Base-by-base conservation (phyloP, 1,284 basidiomycete genomes). In the Flammula alnicola region DNA sequence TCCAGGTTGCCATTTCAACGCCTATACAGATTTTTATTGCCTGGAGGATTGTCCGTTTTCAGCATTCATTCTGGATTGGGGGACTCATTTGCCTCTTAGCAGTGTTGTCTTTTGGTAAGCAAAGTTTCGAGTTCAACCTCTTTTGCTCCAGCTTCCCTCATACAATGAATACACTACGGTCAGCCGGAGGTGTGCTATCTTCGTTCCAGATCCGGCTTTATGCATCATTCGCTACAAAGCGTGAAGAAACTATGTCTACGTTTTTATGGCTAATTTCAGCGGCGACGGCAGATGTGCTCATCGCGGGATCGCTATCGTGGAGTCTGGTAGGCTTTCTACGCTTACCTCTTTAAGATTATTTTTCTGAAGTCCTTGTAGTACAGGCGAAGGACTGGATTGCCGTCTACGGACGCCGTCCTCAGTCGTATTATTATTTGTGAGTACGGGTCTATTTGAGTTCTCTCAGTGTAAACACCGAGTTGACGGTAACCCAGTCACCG, bases 1-100 rank as follows among this genome's bases (percentile, higher is more conserved):
- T n/a, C n/a, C n/a, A 63, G 60, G 57, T 54, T 5, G 44, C 58
- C 7, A 57, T 65, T 27, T 62, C 58, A 9, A 59, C 58, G 3
- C 63, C 63, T 1, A 60, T 61, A 6, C 63, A 65, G 36, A 29
- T 58, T 4, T 63, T 65, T 41, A 55, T 63, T 36, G 59, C 59
- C 0, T 61, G 60, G 62, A 36, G 62, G 27, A 62, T 65, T 20
- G 42, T 45, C 7, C 47, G 47, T 7, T 36, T 56, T 3, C 50
- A 52, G 25, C 12, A 26, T 9, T 50, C 47, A 9, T 40, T 32
- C 42, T 55, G 49, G 49, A 36, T 55, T 10, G 42, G 45, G 4
- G 42, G 16, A 11, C 2, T 44, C 17, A 48, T 55, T 16, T 23
- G 30, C 20, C 5, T 42, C 6, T 41, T 50, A 11, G 27, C 49